phyloP scores from a whole-genome alignment of 331 rosid genomes.

The Spiraea crenata region DNA sequence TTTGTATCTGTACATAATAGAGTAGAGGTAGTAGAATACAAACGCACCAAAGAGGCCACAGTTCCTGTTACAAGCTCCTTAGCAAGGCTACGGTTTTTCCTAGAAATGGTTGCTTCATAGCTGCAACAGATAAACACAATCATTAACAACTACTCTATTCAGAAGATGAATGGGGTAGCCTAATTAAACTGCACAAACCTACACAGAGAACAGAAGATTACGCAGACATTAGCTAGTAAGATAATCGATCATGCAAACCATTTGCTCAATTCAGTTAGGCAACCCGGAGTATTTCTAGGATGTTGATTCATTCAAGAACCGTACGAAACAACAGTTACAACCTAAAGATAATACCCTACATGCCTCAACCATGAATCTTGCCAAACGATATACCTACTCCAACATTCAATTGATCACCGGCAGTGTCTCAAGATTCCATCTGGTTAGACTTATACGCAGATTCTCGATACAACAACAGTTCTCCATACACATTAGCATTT shows the following conservation, averaged over 20 bases:
- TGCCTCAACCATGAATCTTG: neutral
- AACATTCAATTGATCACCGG: neutral
- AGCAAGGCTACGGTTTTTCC: constrained; percentile 72
- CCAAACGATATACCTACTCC: neutral
- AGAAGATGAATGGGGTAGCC: neutral
- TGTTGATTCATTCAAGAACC: neutral
- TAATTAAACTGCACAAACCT: too few relatives aligned
- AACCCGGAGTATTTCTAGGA: neutral
- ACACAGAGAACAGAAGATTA: neutral
- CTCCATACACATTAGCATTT: neutral
- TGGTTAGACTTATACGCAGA: neutral
- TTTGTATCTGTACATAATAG: too few relatives aligned
- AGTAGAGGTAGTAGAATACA: neutral
- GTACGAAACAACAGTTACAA: neutral
- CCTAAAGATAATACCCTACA: neutral
- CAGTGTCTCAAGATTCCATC: neutral
- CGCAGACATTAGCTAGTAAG: neutral
- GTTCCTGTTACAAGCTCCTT: constrained; percentile 84
- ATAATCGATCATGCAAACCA: neutral
- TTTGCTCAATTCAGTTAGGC: neutral
- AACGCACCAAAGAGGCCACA: constrained; percentile 83
- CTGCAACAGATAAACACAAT: constrained; percentile 41
- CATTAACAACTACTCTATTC: neutral
- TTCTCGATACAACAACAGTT: neutral
- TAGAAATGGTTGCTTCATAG: constrained; percentile 88